Percentiles rank a stretch among this genome's conserved stretches.
phyloP scores from a whole-genome alignment of 2,329 filamentous ascomycete species.

The Coniochaeta hoffmannii region DNA sequence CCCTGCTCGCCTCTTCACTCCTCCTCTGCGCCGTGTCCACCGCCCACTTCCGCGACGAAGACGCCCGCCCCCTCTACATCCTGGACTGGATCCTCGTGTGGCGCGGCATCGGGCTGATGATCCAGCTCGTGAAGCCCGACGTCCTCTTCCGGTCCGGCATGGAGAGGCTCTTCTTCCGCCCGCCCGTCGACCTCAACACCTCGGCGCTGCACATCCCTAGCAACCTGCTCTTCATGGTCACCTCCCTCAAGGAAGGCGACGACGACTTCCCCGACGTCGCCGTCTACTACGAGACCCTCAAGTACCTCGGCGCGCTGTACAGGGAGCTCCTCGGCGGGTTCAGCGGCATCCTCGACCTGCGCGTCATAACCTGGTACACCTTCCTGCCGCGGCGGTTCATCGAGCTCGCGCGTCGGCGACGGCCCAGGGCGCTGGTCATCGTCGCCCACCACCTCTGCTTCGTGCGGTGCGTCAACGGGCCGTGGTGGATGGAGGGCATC shows the following conservation, averaged over 20 bases:
- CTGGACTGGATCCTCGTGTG: conserved; percentile 50
- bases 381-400: conserved; percentile 39
- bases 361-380: conserved; percentile 46
- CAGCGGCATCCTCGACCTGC: conserved; percentile 35
- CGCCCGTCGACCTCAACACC: conserved; percentile 37
- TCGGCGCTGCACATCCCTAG: conserved; percentile 34
- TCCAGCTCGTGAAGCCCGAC: conserved; percentile 28
- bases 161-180: conserved; percentile 39
- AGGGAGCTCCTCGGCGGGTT: conserved; percentile 37
- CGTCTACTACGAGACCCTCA: conserved; percentile 38
- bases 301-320: conserved; percentile 45
- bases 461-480: conserved; percentile 29
- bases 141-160: conserved; percentile 33
- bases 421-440: conserved; percentile 42
- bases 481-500: conserved; percentile 46
- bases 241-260: conserved; percentile 34
- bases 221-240: conserved; percentile 41
- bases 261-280: conserved; percentile 29
- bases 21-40: conserved; percentile 43
- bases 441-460: conserved; percentile 46
- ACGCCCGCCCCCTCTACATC: conserved; percentile 38
- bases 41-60: conserved; percentile 40
- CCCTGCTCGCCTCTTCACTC: conserved; percentile 44
- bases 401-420: conserved; percentile 30
- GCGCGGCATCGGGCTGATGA: conserved; percentile 43